Evolutionary conservation across 805 yeast genomes (phyloP).

Genomic region (Myxozyma kluyveri): DNA sequence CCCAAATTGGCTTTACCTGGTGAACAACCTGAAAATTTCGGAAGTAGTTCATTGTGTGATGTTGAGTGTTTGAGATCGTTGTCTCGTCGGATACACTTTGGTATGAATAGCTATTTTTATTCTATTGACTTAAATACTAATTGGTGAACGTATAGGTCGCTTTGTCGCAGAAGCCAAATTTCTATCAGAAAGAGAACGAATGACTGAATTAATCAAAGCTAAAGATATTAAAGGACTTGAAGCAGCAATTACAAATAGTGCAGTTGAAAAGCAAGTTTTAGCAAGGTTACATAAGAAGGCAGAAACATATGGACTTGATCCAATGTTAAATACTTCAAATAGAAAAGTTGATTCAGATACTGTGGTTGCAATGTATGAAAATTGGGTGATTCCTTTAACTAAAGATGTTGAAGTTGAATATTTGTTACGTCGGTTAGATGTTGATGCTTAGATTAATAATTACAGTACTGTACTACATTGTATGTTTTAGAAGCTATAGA

Average conservation of each 20-base stretch:
- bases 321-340: slow-evolving; percentile 43
- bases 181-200: slow-evolving; percentile 60
- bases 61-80: slow-evolving; percentile 84
- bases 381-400: slow-evolving; percentile 88
- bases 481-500: not conserved
- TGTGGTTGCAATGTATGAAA: slow-evolving; percentile 78
- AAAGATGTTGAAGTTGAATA: slow-evolving; percentile 95
- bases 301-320: slow-evolving; percentile 62
- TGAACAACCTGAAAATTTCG: slow-evolving; percentile 81
- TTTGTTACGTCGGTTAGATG: slow-evolving; percentile 75
- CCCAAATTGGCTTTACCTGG: slow-evolving; percentile 44
- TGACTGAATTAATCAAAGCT: slow-evolving; percentile 60
- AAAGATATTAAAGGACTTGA: slow-evolving; percentile 72
- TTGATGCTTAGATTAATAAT: not conserved
- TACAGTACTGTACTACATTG: not conserved
- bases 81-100: slow-evolving; percentile 92
- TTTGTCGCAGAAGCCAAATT: slow-evolving; percentile 97
- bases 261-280: slow-evolving; percentile 81
- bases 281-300: slow-evolving; percentile 78
- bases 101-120: slow-evolving; percentile 49
- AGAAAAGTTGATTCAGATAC: slow-evolving; percentile 76
- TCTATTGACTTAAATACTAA: no score
- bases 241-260: slow-evolving; percentile 77
- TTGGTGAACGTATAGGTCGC: slow-evolving; percentile 23
- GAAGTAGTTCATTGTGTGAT: slow-evolving; percentile 81